Base-by-base conservation (phyloP, 78 protist genomes). In the Polysphondylium violaceum region DNA sequence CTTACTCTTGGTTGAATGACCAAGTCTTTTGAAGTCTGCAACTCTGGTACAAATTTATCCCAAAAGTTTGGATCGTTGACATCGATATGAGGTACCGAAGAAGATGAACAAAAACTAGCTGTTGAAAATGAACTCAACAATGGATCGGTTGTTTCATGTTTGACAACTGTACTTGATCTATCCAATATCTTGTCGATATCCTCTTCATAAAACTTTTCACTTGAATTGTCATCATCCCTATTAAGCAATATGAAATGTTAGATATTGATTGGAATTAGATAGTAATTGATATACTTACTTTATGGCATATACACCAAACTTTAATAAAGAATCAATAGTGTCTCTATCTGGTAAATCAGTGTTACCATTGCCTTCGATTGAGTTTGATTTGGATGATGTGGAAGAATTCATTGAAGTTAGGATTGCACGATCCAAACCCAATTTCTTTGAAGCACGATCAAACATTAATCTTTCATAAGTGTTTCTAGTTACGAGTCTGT, bases 391-490 rank as follows among this genome's bases (percentile, higher is more conserved):
- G 14, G 3, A 56, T 8, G 2, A 44, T 25, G 7, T 29, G 3
- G n/a, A 31, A 8, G 31, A 17, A 2, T 64, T 73, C 43, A 95
- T 64, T 40, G 76, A 73, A 3, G 74, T 64, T 12, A 96, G 76
- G 1, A 97, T 95, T 23, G 96, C 97, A 43, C 77, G 59, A 29
- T 96, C 97, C 6, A 97, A 94, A 14, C 97, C 96, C 21, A 97
- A 86, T 71, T 97, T 97, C n/a, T 59, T 69, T 1, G 93, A 89
- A 1, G 98, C 97, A 23, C 78, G 75, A 36, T 96, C 95, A 73
- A 96, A 95, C 97, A 97, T 93, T 53, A 92, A 43, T 56, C 81
- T 65, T 56, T 97, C 98, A 90, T 93, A 92, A 9, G 98, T 95
- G 72, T 91, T 86, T 74, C 87, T 83, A 5, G 99, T 96, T 4